Evolutionary conservation across 345 rosid species (phyloP).

Genomic region (Citrus trifoliata): DNA sequence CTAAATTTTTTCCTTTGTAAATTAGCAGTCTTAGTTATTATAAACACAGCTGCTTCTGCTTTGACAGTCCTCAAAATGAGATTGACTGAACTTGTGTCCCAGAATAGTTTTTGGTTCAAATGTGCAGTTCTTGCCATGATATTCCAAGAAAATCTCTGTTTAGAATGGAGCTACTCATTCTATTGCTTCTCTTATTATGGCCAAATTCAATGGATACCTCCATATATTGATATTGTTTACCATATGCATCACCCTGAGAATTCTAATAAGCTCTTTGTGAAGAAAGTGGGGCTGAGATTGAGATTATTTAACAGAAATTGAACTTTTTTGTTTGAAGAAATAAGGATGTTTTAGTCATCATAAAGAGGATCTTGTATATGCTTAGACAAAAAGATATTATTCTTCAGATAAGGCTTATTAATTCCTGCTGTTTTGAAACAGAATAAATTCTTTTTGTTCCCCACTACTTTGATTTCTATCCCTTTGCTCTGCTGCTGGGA

Average conservation of each 20-base stretch:
- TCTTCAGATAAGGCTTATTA: neutral
- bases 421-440: neutral
- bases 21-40: neutral
- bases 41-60: neutral
- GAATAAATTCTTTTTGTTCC: conserved; percentile 7
- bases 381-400: neutral
- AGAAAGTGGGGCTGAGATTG: neutral
- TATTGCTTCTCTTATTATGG: conserved; percentile 1
- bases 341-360: neutral
- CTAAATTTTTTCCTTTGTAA: neutral
- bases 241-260: neutral
- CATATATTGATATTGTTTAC: neutral
- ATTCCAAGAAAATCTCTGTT: neutral
- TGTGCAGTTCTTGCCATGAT: neutral
- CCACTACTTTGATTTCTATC: neutral
- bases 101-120: neutral
- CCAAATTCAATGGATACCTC: neutral
- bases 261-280: neutral
- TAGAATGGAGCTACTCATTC: neutral
- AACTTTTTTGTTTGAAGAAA: neutral
- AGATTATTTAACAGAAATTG: neutral
- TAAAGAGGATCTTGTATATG: neutral
- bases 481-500: neutral
- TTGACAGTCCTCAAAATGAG: neutral
- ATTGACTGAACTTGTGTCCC: neutral